Evolutionary conservation across 2,329 filamentous ascomycete species (phyloP).

Genomic region (Pseudogymnoascus sp.): DNA sequence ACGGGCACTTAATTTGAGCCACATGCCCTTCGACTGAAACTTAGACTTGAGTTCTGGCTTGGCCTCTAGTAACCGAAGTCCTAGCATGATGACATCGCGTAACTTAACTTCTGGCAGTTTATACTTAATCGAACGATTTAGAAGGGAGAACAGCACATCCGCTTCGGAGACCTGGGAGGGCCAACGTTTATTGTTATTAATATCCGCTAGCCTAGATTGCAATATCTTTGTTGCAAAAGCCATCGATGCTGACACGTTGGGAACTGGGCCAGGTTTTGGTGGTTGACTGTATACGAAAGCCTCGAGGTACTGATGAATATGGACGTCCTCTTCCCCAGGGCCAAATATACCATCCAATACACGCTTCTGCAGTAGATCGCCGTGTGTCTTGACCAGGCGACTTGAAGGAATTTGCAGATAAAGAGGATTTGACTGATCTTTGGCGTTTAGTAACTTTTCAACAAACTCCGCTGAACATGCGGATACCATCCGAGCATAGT

Average conservation of each 20-base stretch:
- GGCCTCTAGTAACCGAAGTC: constrained; percentile 11
- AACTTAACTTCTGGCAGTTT: constrained; percentile 6
- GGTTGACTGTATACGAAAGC: constrained; percentile 11
- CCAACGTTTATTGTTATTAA: constrained; percentile 10
- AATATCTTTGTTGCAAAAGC: constrained; percentile 12
- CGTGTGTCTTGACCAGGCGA: constrained; percentile 7
- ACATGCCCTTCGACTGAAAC: constrained; percentile 8
- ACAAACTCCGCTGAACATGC: constrained; percentile 12
- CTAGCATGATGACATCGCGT: constrained; percentile 11
- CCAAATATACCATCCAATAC: constrained; percentile 10
- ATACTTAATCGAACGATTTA: constrained; percentile 9
- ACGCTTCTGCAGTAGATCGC: constrained; percentile 10
- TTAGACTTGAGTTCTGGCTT: constrained; percentile 6
- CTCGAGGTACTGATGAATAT: constrained; percentile 11
- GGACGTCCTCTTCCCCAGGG: not conserved
- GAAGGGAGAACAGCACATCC: constrained; percentile 10
- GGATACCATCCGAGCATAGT: constrained; percentile 11
- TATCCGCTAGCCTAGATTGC: constrained; percentile 10
- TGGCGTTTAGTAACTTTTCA: constrained; percentile 3
- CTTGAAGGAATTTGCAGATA: constrained; percentile 8
- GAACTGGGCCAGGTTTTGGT: not conserved
- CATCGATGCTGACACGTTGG: constrained; percentile 14
- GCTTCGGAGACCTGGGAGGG: constrained; percentile 9
- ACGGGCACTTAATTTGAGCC: constrained; percentile 9
- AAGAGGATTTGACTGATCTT: constrained; percentile 13